A percentile compares a stretch with the other conserved stretches of the same genome.
phyloP scores from a whole-genome alignment of 129 eudicot genomes.

The Artemisia tridentata region DNA sequence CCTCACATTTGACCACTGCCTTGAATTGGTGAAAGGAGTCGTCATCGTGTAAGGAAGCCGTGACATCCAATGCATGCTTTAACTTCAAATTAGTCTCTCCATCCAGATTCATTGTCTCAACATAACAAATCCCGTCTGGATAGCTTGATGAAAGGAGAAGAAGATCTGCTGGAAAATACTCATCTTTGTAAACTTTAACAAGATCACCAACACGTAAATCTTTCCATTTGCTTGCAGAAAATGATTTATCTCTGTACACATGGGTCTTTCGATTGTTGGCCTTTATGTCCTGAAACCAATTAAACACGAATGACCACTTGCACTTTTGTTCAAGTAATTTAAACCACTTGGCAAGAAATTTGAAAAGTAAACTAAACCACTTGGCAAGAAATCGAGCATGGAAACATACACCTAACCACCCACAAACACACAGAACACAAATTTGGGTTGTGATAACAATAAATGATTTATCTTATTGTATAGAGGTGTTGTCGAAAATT shows the following conservation, averaged over 20 bases:
- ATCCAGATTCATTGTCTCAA: slow-evolving; percentile 91
- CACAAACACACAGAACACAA: background rate
- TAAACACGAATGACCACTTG: slow-evolving; percentile 5
- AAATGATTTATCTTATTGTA: background rate
- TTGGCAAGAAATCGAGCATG: slow-evolving; percentile 4
- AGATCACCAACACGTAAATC: slow-evolving; percentile 81
- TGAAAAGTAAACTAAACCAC: slow-evolving; percentile 14
- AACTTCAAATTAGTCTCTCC: slow-evolving; percentile 96
- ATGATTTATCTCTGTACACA: slow-evolving; percentile 42
- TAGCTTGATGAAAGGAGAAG: slow-evolving; percentile 89
- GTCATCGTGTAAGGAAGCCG: slow-evolving; percentile 58
- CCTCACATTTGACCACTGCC: slow-evolving; percentile 87
- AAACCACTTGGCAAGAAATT: slow-evolving; percentile 5
- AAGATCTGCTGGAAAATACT: slow-evolving; percentile 95
- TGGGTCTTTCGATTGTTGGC: slow-evolving; percentile 75
- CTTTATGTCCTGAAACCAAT: slow-evolving; percentile 76
- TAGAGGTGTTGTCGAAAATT: background rate
- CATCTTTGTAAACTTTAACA: slow-evolving; percentile 75
- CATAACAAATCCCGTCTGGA: slow-evolving; percentile 95
- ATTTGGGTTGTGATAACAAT: background rate
- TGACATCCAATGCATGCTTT: slow-evolving; percentile 79
- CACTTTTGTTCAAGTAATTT: slow-evolving; percentile 11
- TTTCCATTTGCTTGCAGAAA: slow-evolving; percentile 72
- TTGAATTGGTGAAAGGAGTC: slow-evolving; percentile 56
- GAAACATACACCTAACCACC: slow-evolving; percentile 1